Percentiles rank a stretch among this genome's conserved stretches.
Evolutionary conservation across 192 early-diverging fungal species (phyloP).

Genomic region (Coemansia sp.): DNA sequence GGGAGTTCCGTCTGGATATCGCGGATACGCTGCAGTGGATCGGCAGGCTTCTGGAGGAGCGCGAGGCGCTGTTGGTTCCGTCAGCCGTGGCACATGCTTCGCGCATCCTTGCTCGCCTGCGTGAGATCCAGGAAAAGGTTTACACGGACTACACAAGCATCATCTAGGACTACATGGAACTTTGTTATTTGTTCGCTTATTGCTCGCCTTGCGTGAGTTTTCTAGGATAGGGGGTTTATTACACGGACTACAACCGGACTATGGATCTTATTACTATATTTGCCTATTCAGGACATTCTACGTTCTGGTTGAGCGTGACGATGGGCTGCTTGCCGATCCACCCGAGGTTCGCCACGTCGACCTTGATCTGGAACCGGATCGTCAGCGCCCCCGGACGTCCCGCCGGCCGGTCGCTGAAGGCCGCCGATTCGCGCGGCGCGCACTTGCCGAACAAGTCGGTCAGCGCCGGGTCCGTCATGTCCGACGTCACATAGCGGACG

Average conservation of each 20-base stretch:
- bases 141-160: conserved; percentile 23
- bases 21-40: conserved; percentile 37
- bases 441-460: conserved; percentile 48
- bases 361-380: conserved; percentile 44
- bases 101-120: conserved; percentile 28
- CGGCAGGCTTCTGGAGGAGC: conserved; percentile 13
- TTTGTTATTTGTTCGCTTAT: too few species aligned
- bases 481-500: conserved; percentile 40
- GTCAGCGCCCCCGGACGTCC: conserved; percentile 28
- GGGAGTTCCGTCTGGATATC: conserved; percentile 43
- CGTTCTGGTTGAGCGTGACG: conserved; percentile 47
- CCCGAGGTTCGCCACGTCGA: conserved; percentile 32
- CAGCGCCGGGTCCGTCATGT: conserved; percentile 39
- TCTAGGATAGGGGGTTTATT: background rate
- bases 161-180: background rate
- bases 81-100: conserved; percentile 30
- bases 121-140: conserved; percentile 38
- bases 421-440: conserved; percentile 16
- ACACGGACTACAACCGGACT: too few species aligned
- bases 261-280: too few species aligned
- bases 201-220: too few species aligned
- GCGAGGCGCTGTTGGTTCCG: conserved; percentile 1
- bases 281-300: conserved; percentile 45
- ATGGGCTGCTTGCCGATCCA: conserved; percentile 44
- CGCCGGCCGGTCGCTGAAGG: background rate